These are phyloP conservation scores for Meredithiella fracta DNA, from an alignment of 2,329 filamentous ascomycete genomes.

Conservation along the genomic window DNA sequence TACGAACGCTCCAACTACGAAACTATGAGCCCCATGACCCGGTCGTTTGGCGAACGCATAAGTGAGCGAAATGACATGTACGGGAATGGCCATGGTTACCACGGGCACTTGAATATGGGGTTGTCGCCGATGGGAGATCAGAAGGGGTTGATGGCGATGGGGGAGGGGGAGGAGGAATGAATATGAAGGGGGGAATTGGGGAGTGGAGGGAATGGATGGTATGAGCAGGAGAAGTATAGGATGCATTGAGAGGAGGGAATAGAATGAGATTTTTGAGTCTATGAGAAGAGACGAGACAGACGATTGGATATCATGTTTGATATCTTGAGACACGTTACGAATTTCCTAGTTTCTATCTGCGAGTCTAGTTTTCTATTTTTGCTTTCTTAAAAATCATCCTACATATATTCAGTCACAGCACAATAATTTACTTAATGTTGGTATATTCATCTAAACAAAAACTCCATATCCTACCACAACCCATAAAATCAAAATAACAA, in stretches of 20 bases:
- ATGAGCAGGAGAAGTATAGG: neutral
- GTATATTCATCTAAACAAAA: slow-evolving; percentile 3
- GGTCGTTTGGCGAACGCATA: neutral
- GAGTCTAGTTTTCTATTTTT: neutral
- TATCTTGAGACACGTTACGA: neutral
- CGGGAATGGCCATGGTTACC: no score
- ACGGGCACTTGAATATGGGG: neutral
- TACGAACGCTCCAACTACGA: slow-evolving; percentile 3
- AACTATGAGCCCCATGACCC: neutral
- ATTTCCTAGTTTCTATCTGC: neutral
- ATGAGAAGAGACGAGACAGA: neutral
- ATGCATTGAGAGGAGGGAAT: neutral
- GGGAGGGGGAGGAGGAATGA: neutral
- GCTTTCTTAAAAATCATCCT: neutral
- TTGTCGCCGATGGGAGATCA: neutral
- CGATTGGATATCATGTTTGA: neutral
- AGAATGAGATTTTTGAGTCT: slow-evolving; percentile 1
- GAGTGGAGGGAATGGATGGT: neutral
- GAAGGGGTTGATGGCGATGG: neutral
- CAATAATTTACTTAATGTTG: neutral
- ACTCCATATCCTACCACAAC: neutral
- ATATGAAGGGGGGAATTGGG: neutral
- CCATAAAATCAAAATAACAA: neutral
- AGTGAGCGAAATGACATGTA: neutral
- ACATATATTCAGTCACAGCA: no score